Base-by-base conservation (phyloP, 2,329 filamentous ascomycete species). In the Incumbomyces delicatus region DNA sequence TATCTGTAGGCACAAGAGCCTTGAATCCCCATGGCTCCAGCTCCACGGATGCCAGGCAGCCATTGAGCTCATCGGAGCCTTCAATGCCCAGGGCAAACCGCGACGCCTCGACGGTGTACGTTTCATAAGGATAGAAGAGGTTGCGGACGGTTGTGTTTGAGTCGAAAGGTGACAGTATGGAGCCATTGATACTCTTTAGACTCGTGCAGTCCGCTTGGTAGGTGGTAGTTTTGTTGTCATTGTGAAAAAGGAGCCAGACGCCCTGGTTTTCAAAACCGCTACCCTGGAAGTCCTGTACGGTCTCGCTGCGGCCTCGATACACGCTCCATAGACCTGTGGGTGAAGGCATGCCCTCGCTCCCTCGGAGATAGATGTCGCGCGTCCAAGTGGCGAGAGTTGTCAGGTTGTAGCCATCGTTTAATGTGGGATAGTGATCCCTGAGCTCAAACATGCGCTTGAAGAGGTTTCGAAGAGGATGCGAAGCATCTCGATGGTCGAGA, bases 391-490 rank as follows among this genome's bases (percentile, higher is more conserved):
- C 78, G 1, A 82, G 66, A 45, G 75, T 66, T 48, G 72, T 63
- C 32, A 82, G 56, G 40, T 67, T 68, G 54, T 69, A 78, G 0
- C 79, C 79, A 54, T 81, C 77, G 41, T 79, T 79, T 14, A 83
- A 63, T 0, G 74, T 72, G 0, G 76, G 74, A 43, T 71, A 81
- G 27, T 74, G 61, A 14, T 70, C 58, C 47, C 79, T 71, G 60
- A 82, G 68, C 52, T 80, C 70, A 52, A 76, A 80, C 73, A 81
- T 79, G 37, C 72, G 66, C 59, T 78, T 80, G 51, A 80, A 66
- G 37, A 78, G 72, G 53, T 78, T 80, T 33, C 77, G 71, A 30
- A 82, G 63, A 2, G 78, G 77, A 53, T 78, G 73, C 10, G 78
- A 73, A 1, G 79, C 75, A 57, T 83, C 78, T 33, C 78, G 68